phyloP scores from a whole-genome alignment of 2,329 filamentous ascomycete genomes.

The Colletotrichum sp. region DNA sequence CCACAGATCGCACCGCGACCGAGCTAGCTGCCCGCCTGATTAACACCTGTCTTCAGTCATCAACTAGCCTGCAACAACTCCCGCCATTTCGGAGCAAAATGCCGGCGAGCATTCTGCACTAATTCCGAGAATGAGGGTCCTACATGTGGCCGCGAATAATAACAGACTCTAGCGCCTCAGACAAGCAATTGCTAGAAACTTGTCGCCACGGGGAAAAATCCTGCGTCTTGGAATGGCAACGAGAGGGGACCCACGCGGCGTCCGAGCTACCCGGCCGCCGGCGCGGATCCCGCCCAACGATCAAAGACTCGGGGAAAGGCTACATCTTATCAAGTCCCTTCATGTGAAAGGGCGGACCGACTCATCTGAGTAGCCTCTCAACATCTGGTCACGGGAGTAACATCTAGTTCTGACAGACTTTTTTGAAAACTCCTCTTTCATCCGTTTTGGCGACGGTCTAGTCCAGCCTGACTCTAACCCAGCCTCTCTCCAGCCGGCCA shows the following conservation, averaged over 20 bases:
- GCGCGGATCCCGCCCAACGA: neutral
- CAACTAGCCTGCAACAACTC: neutral
- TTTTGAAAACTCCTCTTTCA: neutral
- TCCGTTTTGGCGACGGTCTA: neutral
- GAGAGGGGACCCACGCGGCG: neutral
- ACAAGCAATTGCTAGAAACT: neutral
- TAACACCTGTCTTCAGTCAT: neutral
- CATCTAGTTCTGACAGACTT: neutral
- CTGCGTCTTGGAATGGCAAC: neutral
- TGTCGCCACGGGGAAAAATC: neutral
- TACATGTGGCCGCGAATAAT: neutral
- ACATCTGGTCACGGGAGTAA: neutral
- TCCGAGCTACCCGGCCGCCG: slow-evolving; percentile 3
- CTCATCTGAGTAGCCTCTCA: neutral
- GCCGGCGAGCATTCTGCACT: neutral
- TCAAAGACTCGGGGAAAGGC: neutral
- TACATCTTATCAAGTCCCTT: neutral
- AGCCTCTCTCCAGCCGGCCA: slow-evolving; percentile 27
- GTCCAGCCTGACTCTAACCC: neutral
- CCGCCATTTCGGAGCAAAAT: neutral
- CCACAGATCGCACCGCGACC: neutral
- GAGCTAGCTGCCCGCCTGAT: neutral
- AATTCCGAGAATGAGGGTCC: neutral
- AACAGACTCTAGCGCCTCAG: neutral
- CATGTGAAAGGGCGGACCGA: neutral